Conservation (phyloP, 2,329 filamentous ascomycete species). For the Ophiostoma himal-ulmi region DNA sequence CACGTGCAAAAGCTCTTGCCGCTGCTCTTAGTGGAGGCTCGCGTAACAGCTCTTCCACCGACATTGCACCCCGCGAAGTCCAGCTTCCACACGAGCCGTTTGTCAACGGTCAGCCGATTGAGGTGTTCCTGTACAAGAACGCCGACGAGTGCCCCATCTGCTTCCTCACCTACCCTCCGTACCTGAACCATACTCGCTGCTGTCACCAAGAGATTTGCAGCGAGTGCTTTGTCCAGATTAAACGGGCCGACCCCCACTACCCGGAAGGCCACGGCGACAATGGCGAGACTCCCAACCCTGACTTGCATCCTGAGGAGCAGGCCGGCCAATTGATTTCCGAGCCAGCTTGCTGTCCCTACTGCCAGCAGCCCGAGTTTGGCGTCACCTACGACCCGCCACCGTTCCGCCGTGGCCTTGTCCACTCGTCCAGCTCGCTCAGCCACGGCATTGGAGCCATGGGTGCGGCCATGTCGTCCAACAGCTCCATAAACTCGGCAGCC, state of each 20-base stretch:
- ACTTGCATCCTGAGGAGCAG: constrained; percentile 42
- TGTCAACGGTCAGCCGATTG: constrained; percentile 89
- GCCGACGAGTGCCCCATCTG: constrained; percentile 90
- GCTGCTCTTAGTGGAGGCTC: constrained; percentile 70
- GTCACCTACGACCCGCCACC: constrained; percentile 89
- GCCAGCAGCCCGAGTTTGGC: constrained; percentile 88
- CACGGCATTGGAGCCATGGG: constrained; percentile 42
- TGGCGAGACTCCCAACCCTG: constrained; percentile 30
- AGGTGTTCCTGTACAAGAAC: constrained; percentile 90
- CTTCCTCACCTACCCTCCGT: constrained; percentile 91
- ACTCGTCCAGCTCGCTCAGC: constrained; percentile 44
- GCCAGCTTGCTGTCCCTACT: constrained; percentile 88
- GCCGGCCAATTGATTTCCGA: constrained; percentile 76
- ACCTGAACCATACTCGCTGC: constrained; percentile 88
- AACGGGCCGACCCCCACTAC: constrained; percentile 83
- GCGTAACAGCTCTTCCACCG: constrained; percentile 51
- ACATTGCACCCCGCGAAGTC: constrained; percentile 72
- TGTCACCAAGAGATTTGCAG: constrained; percentile 96
- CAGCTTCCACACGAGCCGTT: constrained; percentile 74
- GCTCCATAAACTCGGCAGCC: constrained; percentile 55
- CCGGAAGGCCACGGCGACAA: constrained; percentile 65
- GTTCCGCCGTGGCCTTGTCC: constrained; percentile 76
- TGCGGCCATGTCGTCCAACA: constrained; percentile 80
- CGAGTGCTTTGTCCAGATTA: constrained; percentile 98
- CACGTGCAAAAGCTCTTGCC: constrained; percentile 82